Conservation (phyloP, 2,329 filamentous ascomycete genomes). For the Xylariaceae sp. region DNA sequence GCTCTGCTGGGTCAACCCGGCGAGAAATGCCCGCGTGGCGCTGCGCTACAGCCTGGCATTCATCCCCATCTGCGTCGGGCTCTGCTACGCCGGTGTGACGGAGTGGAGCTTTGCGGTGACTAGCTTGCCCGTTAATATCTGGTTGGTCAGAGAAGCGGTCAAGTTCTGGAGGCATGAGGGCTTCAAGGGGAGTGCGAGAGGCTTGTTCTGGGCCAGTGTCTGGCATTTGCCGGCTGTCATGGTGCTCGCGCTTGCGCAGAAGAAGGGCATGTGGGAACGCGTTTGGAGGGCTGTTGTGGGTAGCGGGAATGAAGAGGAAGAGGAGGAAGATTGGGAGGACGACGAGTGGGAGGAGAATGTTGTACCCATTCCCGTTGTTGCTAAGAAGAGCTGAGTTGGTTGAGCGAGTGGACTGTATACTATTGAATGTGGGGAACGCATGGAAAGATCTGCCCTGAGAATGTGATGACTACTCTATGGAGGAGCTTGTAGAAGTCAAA, state of each 20-base stretch:
- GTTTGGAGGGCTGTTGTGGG: constrained; percentile 71
- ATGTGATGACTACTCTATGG: no score
- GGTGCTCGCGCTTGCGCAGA: constrained; percentile 86
- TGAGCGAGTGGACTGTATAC: no score
- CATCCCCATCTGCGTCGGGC: constrained; percentile 77
- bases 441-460: no score
- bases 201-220: constrained; percentile 94
- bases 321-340: constrained; percentile 52
- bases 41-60: constrained; percentile 82
- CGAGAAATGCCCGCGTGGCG: constrained; percentile 80
- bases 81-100: constrained; percentile 78
- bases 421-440: no score
- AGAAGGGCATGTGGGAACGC: constrained; percentile 86
- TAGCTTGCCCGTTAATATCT: constrained; percentile 78
- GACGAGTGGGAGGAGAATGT: constrained; percentile 46
- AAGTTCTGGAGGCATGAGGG: constrained; percentile 79
- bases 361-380: constrained; percentile 2
- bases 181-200: constrained; percentile 74
- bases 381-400: neutral
- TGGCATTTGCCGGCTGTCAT: constrained; percentile 92
- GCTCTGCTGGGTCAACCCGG: constrained; percentile 85
- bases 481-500: no score
- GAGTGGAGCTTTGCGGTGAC: constrained; percentile 82
- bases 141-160: constrained; percentile 78
- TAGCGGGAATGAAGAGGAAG: constrained; percentile 54